Percentiles rank a stretch among this genome's conserved stretches.
phyloP scores from a whole-genome alignment of 73 alveolate genomes.

The Paramecium caudatum region DNA sequence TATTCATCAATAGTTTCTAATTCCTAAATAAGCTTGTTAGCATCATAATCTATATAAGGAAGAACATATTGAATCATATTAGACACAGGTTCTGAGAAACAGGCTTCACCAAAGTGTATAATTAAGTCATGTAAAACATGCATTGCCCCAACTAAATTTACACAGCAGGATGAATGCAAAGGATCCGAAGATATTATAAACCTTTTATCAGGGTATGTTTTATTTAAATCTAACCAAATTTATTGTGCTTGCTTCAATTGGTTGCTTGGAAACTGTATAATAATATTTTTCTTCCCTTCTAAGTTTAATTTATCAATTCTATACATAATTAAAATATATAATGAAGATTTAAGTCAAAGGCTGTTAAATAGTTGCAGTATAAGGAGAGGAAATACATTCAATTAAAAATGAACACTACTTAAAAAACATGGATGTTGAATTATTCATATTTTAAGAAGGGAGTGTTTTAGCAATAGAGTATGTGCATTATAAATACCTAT shows the following conservation, averaged over 20 bases:
- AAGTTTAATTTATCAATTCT: slow-evolving; percentile 31
- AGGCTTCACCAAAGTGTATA: slow-evolving; percentile 73
- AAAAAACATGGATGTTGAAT: too few relatives aligned
- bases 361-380: neutral
- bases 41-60: slow-evolving; percentile 55
- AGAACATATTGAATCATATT: slow-evolving; percentile 4
- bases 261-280: slow-evolving; percentile 23
- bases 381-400: neutral
- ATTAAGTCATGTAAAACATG: slow-evolving; percentile 69
- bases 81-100: slow-evolving; percentile 45
- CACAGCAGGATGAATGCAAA: slow-evolving; percentile 67
- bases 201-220: slow-evolving; percentile 14
- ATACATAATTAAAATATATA: slow-evolving; percentile 10
- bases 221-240: neutral
- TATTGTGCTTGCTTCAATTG: neutral
- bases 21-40: neutral
- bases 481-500: neutral
- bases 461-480: neutral
- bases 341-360: neutral
- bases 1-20: neutral
- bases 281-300: neutral
- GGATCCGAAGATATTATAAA: slow-evolving; percentile 63
- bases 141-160: slow-evolving; percentile 63
- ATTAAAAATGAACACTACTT: neutral
- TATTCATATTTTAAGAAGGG: too few relatives aligned